phyloP scores from a whole-genome alignment of 1,284 basidiomycete genomes.

The Ustilago loliicola region DNA sequence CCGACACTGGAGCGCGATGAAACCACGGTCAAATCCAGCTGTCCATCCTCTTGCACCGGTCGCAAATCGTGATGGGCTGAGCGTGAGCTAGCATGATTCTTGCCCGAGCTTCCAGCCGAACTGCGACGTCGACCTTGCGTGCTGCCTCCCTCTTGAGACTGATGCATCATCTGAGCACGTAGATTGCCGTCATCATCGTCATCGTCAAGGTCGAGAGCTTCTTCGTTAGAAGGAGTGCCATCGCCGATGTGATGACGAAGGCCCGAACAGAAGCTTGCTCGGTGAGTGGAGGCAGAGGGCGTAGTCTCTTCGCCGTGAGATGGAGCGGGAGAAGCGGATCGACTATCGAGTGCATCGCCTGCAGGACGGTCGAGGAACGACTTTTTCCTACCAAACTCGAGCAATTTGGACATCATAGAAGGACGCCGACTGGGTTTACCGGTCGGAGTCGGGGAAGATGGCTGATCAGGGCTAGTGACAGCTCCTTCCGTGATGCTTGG shows the following conservation, averaged over 20 bases:
- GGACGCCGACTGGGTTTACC: slow-evolving; percentile 32
- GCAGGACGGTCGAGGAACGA: slow-evolving; percentile 40
- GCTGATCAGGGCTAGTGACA: slow-evolving; percentile 21
- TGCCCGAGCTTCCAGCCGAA: slow-evolving; percentile 40
- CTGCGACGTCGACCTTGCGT: slow-evolving; percentile 26
- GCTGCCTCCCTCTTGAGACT: background rate
- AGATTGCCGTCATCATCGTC: slow-evolving; percentile 42
- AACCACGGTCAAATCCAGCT: slow-evolving; percentile 35
- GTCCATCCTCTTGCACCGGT: slow-evolving; percentile 50
- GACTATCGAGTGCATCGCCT: slow-evolving; percentile 20
- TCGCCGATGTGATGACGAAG: slow-evolving; percentile 20
- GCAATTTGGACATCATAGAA: slow-evolving; percentile 50
- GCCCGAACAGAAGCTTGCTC: slow-evolving; percentile 29
- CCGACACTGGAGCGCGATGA: slow-evolving; percentile 43
- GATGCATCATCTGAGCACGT: slow-evolving; percentile 29
- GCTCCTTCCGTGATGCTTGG: slow-evolving; percentile 40
- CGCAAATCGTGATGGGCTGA: slow-evolving; percentile 35
- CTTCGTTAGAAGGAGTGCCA: slow-evolving; percentile 37
- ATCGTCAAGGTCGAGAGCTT: slow-evolving; percentile 53
- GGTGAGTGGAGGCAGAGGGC: slow-evolving; percentile 11
- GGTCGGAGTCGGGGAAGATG: slow-evolving; percentile 12
- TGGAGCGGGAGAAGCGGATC: slow-evolving; percentile 15
- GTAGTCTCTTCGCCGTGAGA: slow-evolving; percentile 21
- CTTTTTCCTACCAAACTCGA: slow-evolving; percentile 45
- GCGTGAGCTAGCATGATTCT: slow-evolving; percentile 9